phyloP scores from a whole-genome alignment of 2,329 filamentous ascomycete species.

The Ascochyta pisi region DNA sequence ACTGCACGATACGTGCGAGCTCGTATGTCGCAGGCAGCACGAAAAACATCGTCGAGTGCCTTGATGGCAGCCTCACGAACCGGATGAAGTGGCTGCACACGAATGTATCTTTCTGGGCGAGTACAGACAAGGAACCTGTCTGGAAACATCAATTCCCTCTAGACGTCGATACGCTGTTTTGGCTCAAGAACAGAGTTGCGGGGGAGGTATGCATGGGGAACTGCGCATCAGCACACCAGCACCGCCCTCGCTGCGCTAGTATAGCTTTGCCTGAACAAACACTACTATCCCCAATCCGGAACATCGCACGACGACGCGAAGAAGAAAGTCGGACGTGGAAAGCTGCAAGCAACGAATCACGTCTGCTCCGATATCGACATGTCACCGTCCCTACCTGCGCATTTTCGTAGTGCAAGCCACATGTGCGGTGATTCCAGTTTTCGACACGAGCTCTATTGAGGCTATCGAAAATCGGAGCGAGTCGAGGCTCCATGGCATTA shows the following conservation, averaged over 20 bases:
- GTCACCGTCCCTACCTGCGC: background rate
- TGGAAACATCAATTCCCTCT: too few species aligned
- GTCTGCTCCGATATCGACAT: background rate
- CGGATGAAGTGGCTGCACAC: background rate
- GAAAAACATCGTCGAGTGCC: background rate
- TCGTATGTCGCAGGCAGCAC: background rate
- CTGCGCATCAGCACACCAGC: too few species aligned
- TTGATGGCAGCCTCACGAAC: background rate
- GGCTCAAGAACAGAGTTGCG: background rate
- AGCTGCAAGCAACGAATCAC: background rate
- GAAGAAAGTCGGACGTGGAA: constrained; percentile 2
- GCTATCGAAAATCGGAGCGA: constrained; percentile 5
- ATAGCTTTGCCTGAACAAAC: background rate
- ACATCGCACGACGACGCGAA: background rate
- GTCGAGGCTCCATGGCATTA: background rate
- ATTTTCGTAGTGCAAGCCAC: constrained; percentile 7
- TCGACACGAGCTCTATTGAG: background rate
- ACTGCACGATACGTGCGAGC: background rate
- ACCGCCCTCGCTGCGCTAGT: background rate
- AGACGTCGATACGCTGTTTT: too few species aligned
- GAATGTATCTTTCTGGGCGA: too few species aligned
- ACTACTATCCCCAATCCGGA: background rate
- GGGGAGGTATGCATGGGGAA: too few species aligned
- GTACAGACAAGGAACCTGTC: too few species aligned
- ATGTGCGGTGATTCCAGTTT: background rate